phyloP scores from a whole-genome alignment of 371 early-diverging fungal species.

The Haplosporangium sp. region DNA sequence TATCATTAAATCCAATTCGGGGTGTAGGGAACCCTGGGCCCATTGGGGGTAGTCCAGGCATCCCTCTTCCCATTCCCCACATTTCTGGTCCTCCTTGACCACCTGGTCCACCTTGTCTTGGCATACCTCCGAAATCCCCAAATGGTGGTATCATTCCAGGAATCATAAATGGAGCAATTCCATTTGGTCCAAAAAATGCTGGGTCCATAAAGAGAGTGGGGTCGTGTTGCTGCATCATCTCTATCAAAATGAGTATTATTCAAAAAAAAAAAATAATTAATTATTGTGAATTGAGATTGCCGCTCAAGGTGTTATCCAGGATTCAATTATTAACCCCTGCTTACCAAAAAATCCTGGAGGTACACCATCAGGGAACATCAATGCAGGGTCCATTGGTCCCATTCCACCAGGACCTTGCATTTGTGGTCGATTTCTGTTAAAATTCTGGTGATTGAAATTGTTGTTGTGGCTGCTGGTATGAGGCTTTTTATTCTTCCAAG shows the following conservation, averaged over 20 bases:
- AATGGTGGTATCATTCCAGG: slow-evolving; percentile 48
- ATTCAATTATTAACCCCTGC: neutral
- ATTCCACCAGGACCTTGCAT: slow-evolving; percentile 30
- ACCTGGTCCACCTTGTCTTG: slow-evolving; percentile 19
- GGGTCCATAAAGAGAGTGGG: slow-evolving; percentile 50
- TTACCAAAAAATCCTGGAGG: slow-evolving; percentile 47
- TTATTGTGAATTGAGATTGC: neutral
- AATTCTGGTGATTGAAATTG: slow-evolving; percentile 35
- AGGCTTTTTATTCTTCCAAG: slow-evolving; percentile 53
- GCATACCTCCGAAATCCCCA: slow-evolving; percentile 24
- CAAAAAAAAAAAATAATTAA: neutral
- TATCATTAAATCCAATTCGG: slow-evolving; percentile 45
- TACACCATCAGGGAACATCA: slow-evolving; percentile 39
- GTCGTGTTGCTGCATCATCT: slow-evolving; percentile 47
- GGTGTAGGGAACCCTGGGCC: slow-evolving; percentile 49
- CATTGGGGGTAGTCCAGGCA: slow-evolving; percentile 48
- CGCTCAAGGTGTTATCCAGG: neutral
- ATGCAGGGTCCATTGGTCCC: slow-evolving; percentile 25
- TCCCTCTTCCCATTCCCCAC: slow-evolving; percentile 49
- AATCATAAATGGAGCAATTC: slow-evolving; percentile 39
- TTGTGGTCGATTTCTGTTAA: slow-evolving; percentile 34
- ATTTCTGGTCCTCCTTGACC: slow-evolving; percentile 32
- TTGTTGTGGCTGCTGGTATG: slow-evolving; percentile 28
- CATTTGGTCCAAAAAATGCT: slow-evolving; percentile 30
- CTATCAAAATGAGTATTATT: slow-evolving; percentile 7